Conservation (phyloP, 192 early-diverging fungal species). For the Coemansia sp. region DNA sequence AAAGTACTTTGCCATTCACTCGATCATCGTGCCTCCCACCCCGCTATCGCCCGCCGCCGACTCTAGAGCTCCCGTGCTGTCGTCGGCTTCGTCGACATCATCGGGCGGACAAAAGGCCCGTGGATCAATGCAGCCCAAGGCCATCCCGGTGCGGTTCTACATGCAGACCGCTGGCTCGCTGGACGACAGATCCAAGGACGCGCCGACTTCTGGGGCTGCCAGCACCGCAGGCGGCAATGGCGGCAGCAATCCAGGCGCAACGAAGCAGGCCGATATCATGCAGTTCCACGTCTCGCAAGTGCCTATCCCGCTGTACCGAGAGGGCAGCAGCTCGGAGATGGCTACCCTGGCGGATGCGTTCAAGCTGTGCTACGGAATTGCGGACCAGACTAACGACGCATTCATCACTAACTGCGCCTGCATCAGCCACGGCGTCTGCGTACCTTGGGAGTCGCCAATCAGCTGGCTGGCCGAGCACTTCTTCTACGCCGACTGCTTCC, state of each 20-base stretch:
- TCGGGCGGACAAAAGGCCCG: neutral
- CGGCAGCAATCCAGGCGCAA: neutral
- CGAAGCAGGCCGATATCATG: slow-evolving; percentile 20
- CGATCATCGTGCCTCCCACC: slow-evolving; percentile 20
- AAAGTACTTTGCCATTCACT: slow-evolving; percentile 51
- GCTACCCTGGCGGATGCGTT: slow-evolving; percentile 44
- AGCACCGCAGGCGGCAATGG: neutral
- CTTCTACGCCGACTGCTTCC: slow-evolving; percentile 81
- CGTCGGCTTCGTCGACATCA: neutral
- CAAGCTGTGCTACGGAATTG: slow-evolving; percentile 54
- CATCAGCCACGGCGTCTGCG: slow-evolving; percentile 71
- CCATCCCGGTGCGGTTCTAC: slow-evolving; percentile 43
- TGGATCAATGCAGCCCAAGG: slow-evolving; percentile 19
- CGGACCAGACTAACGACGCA: slow-evolving; percentile 51
- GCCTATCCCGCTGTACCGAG: slow-evolving; percentile 33
- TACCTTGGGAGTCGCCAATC: slow-evolving; percentile 74
- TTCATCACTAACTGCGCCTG: slow-evolving; percentile 53
- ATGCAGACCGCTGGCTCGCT: slow-evolving; percentile 22
- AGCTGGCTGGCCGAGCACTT: slow-evolving; percentile 76
- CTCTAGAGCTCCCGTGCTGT: neutral
- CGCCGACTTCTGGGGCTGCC: neutral
- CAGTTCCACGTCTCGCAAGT: slow-evolving; percentile 47
- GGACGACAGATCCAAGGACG: slow-evolving; percentile 10
- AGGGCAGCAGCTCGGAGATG: slow-evolving; percentile 6
- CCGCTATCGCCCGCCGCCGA: neutral